phyloP scores from a whole-genome alignment of 768 basidiomycete genomes.

The Lactarius deliciosus region DNA sequence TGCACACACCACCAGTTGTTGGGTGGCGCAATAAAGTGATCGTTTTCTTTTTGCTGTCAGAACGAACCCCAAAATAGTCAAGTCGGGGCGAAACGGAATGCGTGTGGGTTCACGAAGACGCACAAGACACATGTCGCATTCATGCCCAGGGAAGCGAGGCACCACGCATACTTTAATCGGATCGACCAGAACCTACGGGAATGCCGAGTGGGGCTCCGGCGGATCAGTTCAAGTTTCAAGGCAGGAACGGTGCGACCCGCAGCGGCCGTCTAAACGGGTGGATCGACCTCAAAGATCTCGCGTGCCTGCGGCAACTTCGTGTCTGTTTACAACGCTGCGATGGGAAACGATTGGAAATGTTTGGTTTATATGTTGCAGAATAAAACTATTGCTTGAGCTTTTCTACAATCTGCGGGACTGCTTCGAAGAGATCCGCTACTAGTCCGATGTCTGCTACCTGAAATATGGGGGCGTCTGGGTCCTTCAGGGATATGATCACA shows the following conservation, averaged over 20 bases:
- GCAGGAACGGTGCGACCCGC: neutral
- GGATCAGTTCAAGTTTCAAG: neutral
- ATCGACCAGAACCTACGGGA: neutral
- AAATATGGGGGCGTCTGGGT: conserved; percentile 97
- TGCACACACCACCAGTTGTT: neutral
- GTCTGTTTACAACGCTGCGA: neutral
- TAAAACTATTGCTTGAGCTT: conserved; percentile 60
- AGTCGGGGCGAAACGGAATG: neutral
- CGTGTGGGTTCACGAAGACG: conserved; percentile 8
- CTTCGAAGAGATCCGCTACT: conserved; percentile 90
- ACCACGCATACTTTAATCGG: neutral
- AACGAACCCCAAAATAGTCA: neutral
- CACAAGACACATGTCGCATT: neutral
- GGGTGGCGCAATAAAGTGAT: neutral
- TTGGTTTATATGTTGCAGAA: conserved; percentile 7
- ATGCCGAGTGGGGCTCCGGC: conserved; percentile 5
- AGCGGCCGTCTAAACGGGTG: neutral
- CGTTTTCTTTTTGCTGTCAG: neutral
- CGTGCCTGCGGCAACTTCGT: neutral
- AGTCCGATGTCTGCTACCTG: conserved; percentile 96
- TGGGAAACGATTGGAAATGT: neutral
- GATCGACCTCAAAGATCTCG: conserved; percentile 1
- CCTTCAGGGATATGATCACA: conserved; percentile 46
- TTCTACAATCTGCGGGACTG: conserved; percentile 85
- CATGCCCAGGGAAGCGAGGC: neutral